Conservation (phyloP, 129 eudicot genomes). For the Flaveria sonorensis region DNA sequence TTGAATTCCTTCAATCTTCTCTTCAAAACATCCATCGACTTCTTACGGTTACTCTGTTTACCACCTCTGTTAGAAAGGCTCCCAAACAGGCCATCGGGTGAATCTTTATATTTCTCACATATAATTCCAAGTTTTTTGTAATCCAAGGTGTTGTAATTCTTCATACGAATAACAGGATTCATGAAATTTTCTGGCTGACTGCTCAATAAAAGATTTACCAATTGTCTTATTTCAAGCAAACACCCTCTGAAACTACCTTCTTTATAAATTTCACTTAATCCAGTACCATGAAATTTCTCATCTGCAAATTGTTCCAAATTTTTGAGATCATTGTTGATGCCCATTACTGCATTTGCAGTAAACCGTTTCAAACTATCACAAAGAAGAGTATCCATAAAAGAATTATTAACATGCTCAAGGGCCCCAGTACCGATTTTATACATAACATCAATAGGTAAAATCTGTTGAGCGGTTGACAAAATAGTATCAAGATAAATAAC, state of each 20-base stretch:
- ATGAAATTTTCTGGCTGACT: constrained; percentile 93
- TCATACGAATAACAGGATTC: constrained; percentile 94
- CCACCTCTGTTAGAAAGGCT: constrained; percentile 79
- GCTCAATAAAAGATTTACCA: constrained; percentile 79
- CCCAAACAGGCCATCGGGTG: constrained; percentile 78
- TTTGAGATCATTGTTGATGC: constrained; percentile 66
- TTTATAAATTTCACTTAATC: constrained; percentile 68
- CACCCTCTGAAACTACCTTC: constrained; percentile 74
- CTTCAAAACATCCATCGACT: constrained; percentile 82
- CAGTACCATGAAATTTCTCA: constrained; percentile 79
- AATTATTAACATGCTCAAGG: constrained; percentile 78
- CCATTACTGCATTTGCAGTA: constrained; percentile 74
- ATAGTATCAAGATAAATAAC: constrained; percentile 79
- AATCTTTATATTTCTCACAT: constrained; percentile 86
- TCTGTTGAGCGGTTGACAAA: constrained; percentile 87
- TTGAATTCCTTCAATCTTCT: constrained; percentile 72
- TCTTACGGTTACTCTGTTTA: constrained; percentile 74
- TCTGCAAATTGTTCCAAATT: constrained; percentile 74
- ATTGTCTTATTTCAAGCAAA: constrained; percentile 75
- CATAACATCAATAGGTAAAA: constrained; percentile 77
- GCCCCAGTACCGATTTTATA: constrained; percentile 93
- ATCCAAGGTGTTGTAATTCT: constrained; percentile 72
- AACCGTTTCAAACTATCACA: constrained; percentile 82
- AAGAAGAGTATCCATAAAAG: constrained; percentile 69
- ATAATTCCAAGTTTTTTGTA: constrained; percentile 71